Conservation (phyloP, 192 early-diverging fungal genomes). For the Spinellus fusiger region DNA sequence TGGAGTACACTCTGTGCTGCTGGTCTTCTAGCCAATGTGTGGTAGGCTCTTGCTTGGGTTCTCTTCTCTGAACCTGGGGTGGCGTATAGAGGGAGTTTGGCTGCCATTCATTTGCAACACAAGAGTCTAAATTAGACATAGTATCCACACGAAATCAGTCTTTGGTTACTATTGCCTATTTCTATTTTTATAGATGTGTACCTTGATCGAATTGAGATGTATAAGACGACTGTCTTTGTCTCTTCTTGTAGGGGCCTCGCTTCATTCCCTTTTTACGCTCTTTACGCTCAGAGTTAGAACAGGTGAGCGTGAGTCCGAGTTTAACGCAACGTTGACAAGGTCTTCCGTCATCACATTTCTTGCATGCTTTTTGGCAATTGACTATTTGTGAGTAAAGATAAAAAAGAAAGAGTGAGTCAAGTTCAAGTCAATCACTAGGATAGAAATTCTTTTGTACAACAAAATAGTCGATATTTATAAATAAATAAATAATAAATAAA, state of each 20-base stretch:
- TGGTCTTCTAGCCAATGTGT: neutral
- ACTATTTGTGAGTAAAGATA: slow-evolving; percentile 27
- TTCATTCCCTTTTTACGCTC: slow-evolving; percentile 81
- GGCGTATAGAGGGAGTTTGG: neutral
- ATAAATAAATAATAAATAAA: neutral
- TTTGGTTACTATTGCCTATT: too few relatives aligned
- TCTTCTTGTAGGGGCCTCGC: slow-evolving; percentile 76
- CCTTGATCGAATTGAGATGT: neutral
- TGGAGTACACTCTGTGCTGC: neutral
- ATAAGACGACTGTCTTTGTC: slow-evolving; percentile 10
- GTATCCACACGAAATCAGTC: too few relatives aligned
- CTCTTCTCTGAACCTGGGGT: neutral
- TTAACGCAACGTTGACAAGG: slow-evolving; percentile 81
- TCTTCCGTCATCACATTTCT: slow-evolving; percentile 83
- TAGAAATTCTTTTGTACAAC: too few relatives aligned
- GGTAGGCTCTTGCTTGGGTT: neutral
- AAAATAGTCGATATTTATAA: neutral
- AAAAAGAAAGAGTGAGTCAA: neutral
- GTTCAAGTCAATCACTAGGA: neutral
- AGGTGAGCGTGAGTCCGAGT: slow-evolving; percentile 58
- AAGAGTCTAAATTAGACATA: neutral
- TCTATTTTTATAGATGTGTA: too few relatives aligned
- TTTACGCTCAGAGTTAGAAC: slow-evolving; percentile 73
- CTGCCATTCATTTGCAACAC: neutral
- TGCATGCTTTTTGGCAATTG: slow-evolving; percentile 86